Evolutionary conservation across 192 early-diverging fungal species (phyloP).

Genomic region (Coemansia sp.): DNA sequence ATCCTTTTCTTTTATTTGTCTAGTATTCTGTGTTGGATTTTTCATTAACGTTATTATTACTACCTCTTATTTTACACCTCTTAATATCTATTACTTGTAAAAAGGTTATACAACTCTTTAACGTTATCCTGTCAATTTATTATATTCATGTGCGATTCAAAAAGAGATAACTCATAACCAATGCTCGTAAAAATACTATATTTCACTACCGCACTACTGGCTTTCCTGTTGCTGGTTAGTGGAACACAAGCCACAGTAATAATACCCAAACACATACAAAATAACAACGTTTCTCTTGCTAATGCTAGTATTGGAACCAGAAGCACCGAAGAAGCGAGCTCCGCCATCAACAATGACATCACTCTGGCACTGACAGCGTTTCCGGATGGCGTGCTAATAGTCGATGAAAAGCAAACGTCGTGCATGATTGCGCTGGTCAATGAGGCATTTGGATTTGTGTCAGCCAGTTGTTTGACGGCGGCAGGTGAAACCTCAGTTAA

Average conservation of each 20-base stretch:
- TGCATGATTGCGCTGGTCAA: conserved; percentile 24
- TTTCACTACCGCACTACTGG: not conserved
- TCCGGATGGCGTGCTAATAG: conserved; percentile 32
- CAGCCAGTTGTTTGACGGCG: conserved; percentile 29
- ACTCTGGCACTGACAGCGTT: not conserved
- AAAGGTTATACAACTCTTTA: not conserved
- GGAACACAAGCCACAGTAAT: not conserved
- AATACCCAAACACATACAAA: not conserved
- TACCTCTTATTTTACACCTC: too few relatives aligned
- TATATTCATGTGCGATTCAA: not conserved
- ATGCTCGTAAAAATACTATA: not conserved
- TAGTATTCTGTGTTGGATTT: not conserved
- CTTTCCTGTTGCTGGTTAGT: not conserved
- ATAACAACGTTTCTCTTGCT: not conserved
- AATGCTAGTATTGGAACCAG: not conserved
- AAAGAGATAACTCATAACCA: not conserved
- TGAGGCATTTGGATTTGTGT: conserved; percentile 21
- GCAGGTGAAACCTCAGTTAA: conserved; percentile 5
- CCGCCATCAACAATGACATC: not conserved
- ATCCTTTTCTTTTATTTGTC: not conserved
- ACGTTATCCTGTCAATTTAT: not conserved
- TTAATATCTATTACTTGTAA: too few relatives aligned
- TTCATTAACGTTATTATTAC: not conserved
- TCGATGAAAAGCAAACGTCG: conserved; percentile 25
- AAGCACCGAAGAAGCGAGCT: not conserved